These are phyloP conservation scores for Kodamaea ohmeri DNA, from an alignment of 1,139 yeast species.

Conservation along the genomic window DNA sequence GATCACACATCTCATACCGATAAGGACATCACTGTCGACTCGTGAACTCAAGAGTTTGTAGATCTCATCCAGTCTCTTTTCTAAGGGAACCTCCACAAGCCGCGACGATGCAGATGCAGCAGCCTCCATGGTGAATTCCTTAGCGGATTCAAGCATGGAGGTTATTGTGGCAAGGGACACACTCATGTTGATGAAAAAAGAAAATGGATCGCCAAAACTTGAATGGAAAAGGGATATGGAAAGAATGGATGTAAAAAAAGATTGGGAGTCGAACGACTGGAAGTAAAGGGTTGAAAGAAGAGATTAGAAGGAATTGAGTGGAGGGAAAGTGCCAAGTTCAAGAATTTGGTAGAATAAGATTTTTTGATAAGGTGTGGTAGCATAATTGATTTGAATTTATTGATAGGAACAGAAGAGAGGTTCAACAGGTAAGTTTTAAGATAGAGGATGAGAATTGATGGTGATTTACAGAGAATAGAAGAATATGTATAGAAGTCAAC, in stretches of 20 bases:
- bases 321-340: too few species aligned
- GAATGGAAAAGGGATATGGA: not conserved
- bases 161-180: slow-evolving; percentile 43
- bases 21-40: slow-evolving; percentile 64
- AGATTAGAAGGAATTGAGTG: too few species aligned
- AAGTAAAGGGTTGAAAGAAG: too few species aligned
- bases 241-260: not conserved
- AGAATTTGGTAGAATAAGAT: not conserved
- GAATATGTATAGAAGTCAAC: too few species aligned
- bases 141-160: slow-evolving; percentile 71
- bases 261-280: not conserved
- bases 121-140: slow-evolving; percentile 75
- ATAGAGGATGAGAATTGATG: too few species aligned
- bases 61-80: slow-evolving; percentile 61
- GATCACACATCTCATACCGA: slow-evolving; percentile 77
- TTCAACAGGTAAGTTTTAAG: too few species aligned
- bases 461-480: too few species aligned
- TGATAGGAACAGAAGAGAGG: too few species aligned
- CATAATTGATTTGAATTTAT: not conserved
- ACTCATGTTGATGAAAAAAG: slow-evolving; percentile 26
- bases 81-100: slow-evolving; percentile 55
- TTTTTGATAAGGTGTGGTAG: not conserved
- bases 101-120: slow-evolving; percentile 75
- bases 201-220: too few species aligned
- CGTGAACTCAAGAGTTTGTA: slow-evolving; percentile 65